A percentile compares a stretch with the other conserved stretches of the same genome.
phyloP scores from a whole-genome alignment of 352 stramenopile species.

The Phytophthora sp. region DNA sequence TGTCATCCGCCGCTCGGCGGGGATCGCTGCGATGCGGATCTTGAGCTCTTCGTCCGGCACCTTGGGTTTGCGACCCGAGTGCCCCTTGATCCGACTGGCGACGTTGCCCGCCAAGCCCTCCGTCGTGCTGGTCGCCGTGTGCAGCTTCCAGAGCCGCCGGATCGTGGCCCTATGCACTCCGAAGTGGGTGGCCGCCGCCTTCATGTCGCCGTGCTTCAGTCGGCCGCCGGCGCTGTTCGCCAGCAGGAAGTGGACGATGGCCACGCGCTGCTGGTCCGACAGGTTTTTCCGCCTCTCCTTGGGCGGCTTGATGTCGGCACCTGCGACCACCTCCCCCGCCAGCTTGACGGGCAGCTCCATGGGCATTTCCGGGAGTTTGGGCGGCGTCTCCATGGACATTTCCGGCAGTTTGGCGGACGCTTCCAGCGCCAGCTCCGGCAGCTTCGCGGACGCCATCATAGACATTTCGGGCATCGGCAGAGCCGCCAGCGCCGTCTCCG shows the following conservation, averaged over 20 bases:
- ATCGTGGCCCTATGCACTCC: constrained; percentile 40
- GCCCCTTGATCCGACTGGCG: constrained; percentile 37
- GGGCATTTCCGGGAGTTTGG: constrained; percentile 7
- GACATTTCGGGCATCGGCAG: constrained; percentile 17
- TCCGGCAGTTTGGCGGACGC: constrained; percentile 11
- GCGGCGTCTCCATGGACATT: constrained; percentile 9
- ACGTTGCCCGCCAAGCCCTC: constrained; percentile 32
- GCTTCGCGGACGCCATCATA: constrained; percentile 6
- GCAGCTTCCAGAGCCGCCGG: constrained; percentile 40
- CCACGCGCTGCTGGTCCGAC: constrained; percentile 34
- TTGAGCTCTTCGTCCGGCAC: constrained; percentile 43
- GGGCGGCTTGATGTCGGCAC: background rate
- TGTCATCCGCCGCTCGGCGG: constrained; percentile 37
- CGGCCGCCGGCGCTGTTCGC: constrained; percentile 41
- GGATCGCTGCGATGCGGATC: constrained; percentile 31
- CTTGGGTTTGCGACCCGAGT: constrained; percentile 41
- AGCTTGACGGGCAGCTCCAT: constrained; percentile 6
- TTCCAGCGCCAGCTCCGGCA: constrained; percentile 10
- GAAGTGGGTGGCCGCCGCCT: constrained; percentile 38
- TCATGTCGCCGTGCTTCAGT: constrained; percentile 43
- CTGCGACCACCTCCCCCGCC: background rate
- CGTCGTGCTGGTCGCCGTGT: constrained; percentile 19
- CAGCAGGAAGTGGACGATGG: constrained; percentile 42
- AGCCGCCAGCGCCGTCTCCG: constrained; percentile 6
- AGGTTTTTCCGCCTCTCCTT: constrained; percentile 39